These are phyloP conservation scores for Dactylonectria estremocensis DNA, from an alignment of 2,329 filamentous ascomycete genomes.

Conservation along the genomic window DNA sequence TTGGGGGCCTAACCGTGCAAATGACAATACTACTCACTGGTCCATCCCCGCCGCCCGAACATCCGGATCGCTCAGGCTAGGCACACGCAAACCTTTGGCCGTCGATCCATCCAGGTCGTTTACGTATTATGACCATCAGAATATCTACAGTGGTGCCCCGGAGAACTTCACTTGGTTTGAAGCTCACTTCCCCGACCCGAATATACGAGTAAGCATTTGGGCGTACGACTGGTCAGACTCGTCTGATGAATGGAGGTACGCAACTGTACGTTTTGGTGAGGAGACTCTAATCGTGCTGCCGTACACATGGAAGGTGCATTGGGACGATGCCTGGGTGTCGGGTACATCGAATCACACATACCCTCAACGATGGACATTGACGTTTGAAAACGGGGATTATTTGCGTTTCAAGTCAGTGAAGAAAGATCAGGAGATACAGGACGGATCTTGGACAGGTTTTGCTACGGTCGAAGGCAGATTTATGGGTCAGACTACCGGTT, in stretches of 20 bases:
- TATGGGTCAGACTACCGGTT: no score
- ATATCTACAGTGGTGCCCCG: neutral
- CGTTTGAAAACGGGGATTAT: slow-evolving; percentile 8
- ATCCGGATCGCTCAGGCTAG: no score
- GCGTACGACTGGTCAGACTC: neutral
- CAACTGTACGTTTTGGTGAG: neutral
- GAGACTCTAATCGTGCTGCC: neutral
- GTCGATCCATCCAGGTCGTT: neutral
- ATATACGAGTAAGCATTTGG: neutral
- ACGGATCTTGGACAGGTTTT: no score
- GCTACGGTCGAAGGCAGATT: no score
- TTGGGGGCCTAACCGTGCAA: no score
- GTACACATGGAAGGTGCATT: neutral
- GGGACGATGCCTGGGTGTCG: neutral
- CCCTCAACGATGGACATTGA: neutral
- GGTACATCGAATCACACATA: neutral
- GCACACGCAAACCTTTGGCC: no score
- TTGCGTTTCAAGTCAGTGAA: neutral
- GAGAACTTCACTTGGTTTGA: slow-evolving; percentile 5
- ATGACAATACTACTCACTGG: no score
- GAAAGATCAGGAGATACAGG: neutral
- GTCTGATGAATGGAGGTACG: neutral
- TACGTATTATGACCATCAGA: neutral
- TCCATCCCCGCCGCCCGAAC: no score
- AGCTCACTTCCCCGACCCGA: neutral